Evolutionary conservation across 2,329 filamentous ascomycete species (phyloP).

Genomic region (Pseudocercospora fuligena): DNA sequence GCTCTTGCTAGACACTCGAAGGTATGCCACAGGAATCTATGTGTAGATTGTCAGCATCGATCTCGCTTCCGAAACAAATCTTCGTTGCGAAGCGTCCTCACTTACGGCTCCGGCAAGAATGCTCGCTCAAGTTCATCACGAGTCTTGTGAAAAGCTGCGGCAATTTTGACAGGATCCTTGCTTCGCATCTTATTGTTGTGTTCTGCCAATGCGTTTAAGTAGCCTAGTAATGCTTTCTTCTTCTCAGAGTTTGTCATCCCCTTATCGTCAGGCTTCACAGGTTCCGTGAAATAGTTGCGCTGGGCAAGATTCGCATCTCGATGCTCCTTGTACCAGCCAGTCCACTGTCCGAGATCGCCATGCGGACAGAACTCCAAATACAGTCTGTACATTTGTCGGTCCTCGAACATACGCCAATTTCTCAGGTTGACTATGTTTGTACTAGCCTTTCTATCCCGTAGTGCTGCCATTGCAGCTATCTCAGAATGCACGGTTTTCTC

Average conservation of each 20-base stretch:
- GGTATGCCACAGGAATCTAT: constrained; percentile 23
- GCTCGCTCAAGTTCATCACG: background rate
- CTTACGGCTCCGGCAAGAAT: constrained; percentile 18
- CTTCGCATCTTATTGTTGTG: background rate
- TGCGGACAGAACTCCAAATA: constrained; percentile 16
- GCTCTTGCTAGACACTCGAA: constrained; percentile 23
- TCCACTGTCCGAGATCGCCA: constrained; percentile 3
- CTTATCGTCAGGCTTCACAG: background rate
- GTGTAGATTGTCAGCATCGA: background rate
- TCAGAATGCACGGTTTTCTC: background rate
- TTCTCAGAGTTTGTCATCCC: background rate
- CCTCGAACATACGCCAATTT: background rate
- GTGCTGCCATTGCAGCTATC: background rate
- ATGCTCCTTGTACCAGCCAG: background rate
- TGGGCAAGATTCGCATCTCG: background rate
- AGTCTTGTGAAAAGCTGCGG: background rate
- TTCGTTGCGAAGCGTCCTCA: background rate
- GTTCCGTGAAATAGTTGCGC: background rate
- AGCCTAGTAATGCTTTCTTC: background rate
- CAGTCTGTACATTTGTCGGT: background rate
- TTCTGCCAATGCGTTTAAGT: background rate
- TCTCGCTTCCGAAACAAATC: background rate
- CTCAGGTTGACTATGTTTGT: constrained; percentile 23
- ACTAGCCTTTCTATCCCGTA: background rate
- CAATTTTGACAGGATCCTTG: background rate